Percentiles rank a stretch among this genome's conserved stretches.
phyloP scores from a whole-genome alignment of 768 basidiomycete species.

The Kwoniella mangroviensis region DNA sequence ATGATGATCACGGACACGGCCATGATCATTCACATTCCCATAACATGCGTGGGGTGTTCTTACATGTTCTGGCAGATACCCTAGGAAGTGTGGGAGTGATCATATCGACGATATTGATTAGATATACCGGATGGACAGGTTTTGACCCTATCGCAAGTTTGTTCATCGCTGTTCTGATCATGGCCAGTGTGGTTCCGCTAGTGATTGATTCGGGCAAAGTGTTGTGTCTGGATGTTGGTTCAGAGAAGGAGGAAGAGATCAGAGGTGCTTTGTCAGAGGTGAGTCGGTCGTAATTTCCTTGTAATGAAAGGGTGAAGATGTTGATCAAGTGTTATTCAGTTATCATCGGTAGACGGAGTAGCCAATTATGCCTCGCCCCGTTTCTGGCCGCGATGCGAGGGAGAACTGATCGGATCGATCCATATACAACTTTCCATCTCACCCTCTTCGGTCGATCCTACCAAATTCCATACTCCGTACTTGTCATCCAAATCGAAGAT shows the following conservation, averaged over 20 bases:
- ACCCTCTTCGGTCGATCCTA: conserved; percentile 64
- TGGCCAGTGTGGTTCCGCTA: conserved; percentile 91
- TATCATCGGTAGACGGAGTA: conserved; percentile 69
- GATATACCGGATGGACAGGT: conserved; percentile 96
- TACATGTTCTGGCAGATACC: conserved; percentile 70
- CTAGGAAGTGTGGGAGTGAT: conserved; percentile 98
- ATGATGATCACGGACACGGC: conserved; percentile 54
- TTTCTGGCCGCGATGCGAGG: conserved; percentile 95
- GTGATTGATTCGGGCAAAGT: conserved; percentile 91
- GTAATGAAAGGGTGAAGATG: no score
- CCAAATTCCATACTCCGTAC: conserved; percentile 26
- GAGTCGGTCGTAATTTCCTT: no score
- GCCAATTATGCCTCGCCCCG: conserved; percentile 77
- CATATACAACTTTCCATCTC: conserved; percentile 82
- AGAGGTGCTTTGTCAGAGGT: conserved; percentile 59
- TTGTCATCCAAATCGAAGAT: conserved; percentile 58
- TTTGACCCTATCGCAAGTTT: conserved; percentile 98
- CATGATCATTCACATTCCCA: conserved; percentile 80
- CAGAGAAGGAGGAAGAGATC: conserved; percentile 59
- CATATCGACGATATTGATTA: conserved; percentile 91
- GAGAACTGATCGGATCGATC: conserved; percentile 83
- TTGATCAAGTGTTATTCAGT: neutral
- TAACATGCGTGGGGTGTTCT: conserved; percentile 93
- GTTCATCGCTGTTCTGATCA: conserved; percentile 93
- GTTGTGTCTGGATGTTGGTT: conserved; percentile 81